phyloP scores from a whole-genome alignment of 495 filamentous ascomycete species.

The Penicillium cinerascens region DNA sequence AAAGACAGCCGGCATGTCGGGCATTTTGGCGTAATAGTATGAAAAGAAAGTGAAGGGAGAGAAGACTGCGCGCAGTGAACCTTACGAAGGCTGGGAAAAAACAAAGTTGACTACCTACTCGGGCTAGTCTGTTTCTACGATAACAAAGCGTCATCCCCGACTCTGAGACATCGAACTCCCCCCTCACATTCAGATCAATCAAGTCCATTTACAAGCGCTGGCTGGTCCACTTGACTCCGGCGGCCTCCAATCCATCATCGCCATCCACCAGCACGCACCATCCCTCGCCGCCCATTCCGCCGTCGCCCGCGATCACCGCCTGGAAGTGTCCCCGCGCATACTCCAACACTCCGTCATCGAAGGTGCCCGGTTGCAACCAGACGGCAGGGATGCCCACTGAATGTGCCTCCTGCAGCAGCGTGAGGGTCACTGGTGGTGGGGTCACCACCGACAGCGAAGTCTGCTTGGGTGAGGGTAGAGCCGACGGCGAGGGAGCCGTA shows the following conservation, averaged over 20 bases:
- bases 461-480: conserved; percentile 59
- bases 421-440: conserved; percentile 67
- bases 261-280: conserved; percentile 94
- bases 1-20: conserved; percentile 49
- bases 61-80: not conserved
- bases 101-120: not conserved
- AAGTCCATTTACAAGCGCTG: conserved; percentile 32
- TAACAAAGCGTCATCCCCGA: not conserved
- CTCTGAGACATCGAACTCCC: not conserved
- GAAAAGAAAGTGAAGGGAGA: conserved; percentile 4
- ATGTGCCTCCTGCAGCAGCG: conserved; percentile 72
- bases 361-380: conserved; percentile 91
- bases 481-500: conserved; percentile 61
- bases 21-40: conserved; percentile 10
- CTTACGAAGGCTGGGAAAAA: not conserved
- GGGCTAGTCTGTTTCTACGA: not conserved
- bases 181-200: not conserved
- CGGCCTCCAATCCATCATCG: conserved; percentile 61
- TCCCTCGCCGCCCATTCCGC: conserved; percentile 66
- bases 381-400: conserved; percentile 73
- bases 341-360: conserved; percentile 65
- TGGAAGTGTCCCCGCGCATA: conserved; percentile 65
- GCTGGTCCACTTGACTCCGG: conserved; percentile 50
- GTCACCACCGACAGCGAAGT: conserved; percentile 86
- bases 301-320: conserved; percentile 67